Percentiles rank a stretch among this genome's conserved stretches.
Conservation (phyloP, 352 stramenopile species). For the Phytopythium sindhum region DNA sequence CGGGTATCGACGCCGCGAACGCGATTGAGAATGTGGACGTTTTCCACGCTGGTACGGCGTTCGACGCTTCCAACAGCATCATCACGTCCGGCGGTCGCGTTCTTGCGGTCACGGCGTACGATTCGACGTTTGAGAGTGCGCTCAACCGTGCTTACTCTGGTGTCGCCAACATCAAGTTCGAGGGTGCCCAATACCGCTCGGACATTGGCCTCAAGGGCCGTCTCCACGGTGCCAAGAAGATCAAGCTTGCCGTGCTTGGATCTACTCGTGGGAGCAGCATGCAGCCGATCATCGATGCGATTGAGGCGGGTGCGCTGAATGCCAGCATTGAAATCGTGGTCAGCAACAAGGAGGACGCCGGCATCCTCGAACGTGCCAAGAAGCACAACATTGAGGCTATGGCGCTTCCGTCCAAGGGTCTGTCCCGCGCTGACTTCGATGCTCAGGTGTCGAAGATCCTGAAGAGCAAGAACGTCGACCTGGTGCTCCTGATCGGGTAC, state of each 20-base stretch:
- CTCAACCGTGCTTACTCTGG: constrained; percentile 91
- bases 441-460: constrained; percentile 92
- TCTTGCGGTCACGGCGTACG: constrained; percentile 94
- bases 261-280: constrained; percentile 95
- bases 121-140: constrained; percentile 87
- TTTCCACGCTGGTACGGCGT: constrained; percentile 98
- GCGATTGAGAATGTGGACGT: constrained; percentile 91
- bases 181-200: constrained; percentile 93
- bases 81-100: constrained; percentile 96
- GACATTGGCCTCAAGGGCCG: constrained; percentile 96
- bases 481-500: constrained; percentile 99
- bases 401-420: constrained; percentile 60
- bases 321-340: constrained; percentile 96
- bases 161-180: constrained; percentile 86
- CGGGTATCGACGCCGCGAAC: constrained; percentile 87
- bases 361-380: constrained; percentile 94
- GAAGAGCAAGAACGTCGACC: constrained; percentile 91
- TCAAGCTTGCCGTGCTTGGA: constrained; percentile 93
- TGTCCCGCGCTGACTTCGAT: constrained; percentile 94
- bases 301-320: constrained; percentile 82
- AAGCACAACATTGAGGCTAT: constrained; percentile 67
- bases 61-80: constrained; percentile 55
- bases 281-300: constrained; percentile 96
- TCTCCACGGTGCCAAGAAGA: constrained; percentile 80
- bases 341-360: constrained; percentile 92